These are phyloP conservation scores for Candida labiduridarum DNA, from an alignment of 1,139 yeast genomes.

Conservation along the genomic window DNA sequence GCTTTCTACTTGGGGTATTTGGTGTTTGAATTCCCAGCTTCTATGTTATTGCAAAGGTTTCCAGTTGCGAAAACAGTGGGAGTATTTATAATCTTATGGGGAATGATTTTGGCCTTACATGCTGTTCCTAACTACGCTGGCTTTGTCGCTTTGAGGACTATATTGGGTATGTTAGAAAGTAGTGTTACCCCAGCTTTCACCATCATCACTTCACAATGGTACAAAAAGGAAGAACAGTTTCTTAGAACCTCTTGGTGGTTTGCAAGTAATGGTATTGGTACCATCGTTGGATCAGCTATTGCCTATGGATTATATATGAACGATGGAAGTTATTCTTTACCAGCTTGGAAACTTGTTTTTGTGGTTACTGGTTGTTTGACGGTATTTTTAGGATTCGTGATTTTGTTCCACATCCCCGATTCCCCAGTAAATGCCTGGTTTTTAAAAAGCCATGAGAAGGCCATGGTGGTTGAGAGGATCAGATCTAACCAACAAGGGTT, in stretches of 20 bases:
- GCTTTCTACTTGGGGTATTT: slow-evolving; percentile 59
- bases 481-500: slow-evolving; percentile 54
- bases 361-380: slow-evolving; percentile 34
- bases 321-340: slow-evolving; percentile 21
- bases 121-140: slow-evolving; percentile 33
- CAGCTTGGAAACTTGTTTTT: slow-evolving; percentile 36
- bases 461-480: slow-evolving; percentile 35
- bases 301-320: slow-evolving; percentile 24
- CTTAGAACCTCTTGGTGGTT: slow-evolving; percentile 32
- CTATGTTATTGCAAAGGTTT: slow-evolving; percentile 38
- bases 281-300: slow-evolving; percentile 27
- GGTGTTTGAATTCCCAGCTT: slow-evolving; percentile 49
- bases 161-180: slow-evolving; percentile 58
- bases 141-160: slow-evolving; percentile 31
- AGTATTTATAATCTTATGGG: slow-evolving; percentile 32
- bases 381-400: slow-evolving; percentile 25
- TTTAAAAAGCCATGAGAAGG: slow-evolving; percentile 50
- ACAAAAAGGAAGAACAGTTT: slow-evolving; percentile 25
- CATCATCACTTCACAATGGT: slow-evolving; percentile 44
- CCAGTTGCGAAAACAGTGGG: slow-evolving; percentile 33
- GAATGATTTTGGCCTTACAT: slow-evolving; percentile 29
- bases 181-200: slow-evolving; percentile 59
- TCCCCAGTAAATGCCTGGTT: slow-evolving; percentile 35
- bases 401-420: slow-evolving; percentile 31
- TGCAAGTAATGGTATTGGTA: slow-evolving; percentile 34